phyloP scores from a whole-genome alignment of 495 filamentous ascomycete species.

The Umbilicaria muhlenbergii region DNA sequence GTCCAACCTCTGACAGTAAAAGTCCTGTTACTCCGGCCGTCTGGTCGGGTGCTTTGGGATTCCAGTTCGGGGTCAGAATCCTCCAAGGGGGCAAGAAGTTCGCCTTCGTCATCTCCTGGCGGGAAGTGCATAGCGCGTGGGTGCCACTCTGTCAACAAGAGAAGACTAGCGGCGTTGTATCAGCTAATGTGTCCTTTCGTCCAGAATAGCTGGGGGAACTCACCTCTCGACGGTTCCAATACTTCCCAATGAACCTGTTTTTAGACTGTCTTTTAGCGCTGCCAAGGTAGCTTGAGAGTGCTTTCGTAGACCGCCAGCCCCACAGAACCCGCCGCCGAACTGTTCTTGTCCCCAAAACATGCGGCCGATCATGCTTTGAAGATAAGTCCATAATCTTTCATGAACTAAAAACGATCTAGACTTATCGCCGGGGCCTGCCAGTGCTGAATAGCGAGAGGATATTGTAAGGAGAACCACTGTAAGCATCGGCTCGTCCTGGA shows the following conservation, averaged over 20 bases:
- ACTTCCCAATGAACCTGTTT: constrained; percentile 62
- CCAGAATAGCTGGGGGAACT: neutral
- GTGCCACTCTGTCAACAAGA: constrained; percentile 95
- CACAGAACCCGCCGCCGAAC: constrained; percentile 75
- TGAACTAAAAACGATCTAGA: constrained; percentile 85
- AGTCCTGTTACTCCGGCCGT: neutral
- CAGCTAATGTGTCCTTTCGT: too few relatives aligned
- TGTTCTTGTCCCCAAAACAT: constrained; percentile 93
- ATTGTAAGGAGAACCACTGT: constrained; percentile 83
- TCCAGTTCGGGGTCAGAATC: constrained; percentile 21
- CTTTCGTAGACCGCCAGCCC: constrained; percentile 44
- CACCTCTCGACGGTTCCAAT: constrained; percentile 76
- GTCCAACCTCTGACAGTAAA: constrained; percentile 57
- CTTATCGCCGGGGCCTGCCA: constrained; percentile 63
- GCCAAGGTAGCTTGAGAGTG: constrained; percentile 48
- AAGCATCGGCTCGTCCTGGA: constrained; percentile 83
- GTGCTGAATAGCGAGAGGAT: constrained; percentile 66
- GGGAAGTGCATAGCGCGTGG: constrained; percentile 91
- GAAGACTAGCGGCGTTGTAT: constrained; percentile 27
- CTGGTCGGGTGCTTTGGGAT: constrained; percentile 20
- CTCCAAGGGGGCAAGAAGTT: constrained; percentile 34
- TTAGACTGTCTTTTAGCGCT: constrained; percentile 30
- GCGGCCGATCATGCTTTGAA: constrained; percentile 84
- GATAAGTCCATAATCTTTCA: constrained; percentile 88
- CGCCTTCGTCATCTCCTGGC: constrained; percentile 62